Conservation (phyloP, 2,329 filamentous ascomycete species). For the Teratosphaeria epicoccoides region DNA sequence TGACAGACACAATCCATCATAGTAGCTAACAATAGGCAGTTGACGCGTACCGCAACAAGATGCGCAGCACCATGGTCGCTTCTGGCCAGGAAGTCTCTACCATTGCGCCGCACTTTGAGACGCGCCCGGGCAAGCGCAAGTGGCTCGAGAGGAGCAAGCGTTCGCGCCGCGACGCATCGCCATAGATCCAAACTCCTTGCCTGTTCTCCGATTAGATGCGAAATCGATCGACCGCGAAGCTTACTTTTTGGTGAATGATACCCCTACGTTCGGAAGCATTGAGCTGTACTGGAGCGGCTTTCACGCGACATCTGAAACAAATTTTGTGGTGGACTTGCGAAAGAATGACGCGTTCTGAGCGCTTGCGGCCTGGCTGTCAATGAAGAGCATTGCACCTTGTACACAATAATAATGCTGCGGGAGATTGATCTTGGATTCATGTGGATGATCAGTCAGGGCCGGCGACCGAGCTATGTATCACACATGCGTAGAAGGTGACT, state of each 20-base stretch:
- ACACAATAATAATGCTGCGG: not conserved
- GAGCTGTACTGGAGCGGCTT: no score
- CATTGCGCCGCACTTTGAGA: slow-evolving; percentile 79
- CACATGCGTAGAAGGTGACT: not conserved
- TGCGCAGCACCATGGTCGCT: slow-evolving; percentile 67
- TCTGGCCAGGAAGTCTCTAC: slow-evolving; percentile 63
- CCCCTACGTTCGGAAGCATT: not conserved
- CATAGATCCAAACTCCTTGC: not conserved
- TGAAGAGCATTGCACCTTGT: not conserved
- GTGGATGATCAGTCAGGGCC: not conserved
- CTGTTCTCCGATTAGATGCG: not conserved
- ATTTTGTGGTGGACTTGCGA: no score
- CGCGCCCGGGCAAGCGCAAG: slow-evolving; percentile 68
- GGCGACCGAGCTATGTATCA: not conserved
- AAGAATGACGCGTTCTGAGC: not conserved
- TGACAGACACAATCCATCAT: not conserved
- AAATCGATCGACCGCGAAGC: not conserved
- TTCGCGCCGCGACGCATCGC: not conserved
- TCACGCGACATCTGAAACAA: no score
- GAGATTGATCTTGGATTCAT: not conserved
- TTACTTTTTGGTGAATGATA: not conserved
- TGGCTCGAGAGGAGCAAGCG: slow-evolving; percentile 40
- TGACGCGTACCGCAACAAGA: slow-evolving; percentile 90
- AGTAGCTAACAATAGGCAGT: slow-evolving; percentile 36
- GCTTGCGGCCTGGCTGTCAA: not conserved